A percentile compares a stretch with the other conserved stretches of the same genome.
Conservation (phyloP, 1,284 basidiomycete genomes). For the Hemileia vastatrix region DNA sequence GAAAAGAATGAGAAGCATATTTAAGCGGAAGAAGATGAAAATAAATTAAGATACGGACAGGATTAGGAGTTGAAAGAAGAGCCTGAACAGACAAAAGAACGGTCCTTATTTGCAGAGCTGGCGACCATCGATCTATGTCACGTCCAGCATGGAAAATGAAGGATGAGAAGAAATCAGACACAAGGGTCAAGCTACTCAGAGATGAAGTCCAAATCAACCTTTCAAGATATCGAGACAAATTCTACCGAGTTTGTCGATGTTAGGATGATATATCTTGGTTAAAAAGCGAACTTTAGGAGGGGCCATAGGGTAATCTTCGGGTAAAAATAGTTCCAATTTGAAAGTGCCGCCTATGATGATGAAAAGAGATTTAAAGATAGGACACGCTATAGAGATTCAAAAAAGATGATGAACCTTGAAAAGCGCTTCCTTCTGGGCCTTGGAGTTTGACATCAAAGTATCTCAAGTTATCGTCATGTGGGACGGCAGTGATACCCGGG, state of each 20-base stretch:
- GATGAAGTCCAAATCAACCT: slow-evolving; percentile 49
- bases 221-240: slow-evolving; percentile 98
- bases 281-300: slow-evolving; percentile 97
- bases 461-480: slow-evolving; percentile 93
- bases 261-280: slow-evolving; percentile 99
- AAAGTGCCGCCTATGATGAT: slow-evolving; percentile 67
- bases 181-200: not conserved
- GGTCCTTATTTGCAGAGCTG: slow-evolving; percentile 93
- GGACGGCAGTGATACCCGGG: slow-evolving; percentile 82
- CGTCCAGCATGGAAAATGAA: not conserved
- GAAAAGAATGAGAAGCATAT: not conserved
- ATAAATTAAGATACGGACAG: slow-evolving; percentile 43
- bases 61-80: slow-evolving; percentile 87
- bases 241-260: slow-evolving; percentile 96
- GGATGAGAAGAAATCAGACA: not conserved
- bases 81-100: slow-evolving; percentile 95
- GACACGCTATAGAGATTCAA: slow-evolving; percentile 43
- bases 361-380: slow-evolving; percentile 16
- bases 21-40: not conserved
- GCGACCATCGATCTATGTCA: slow-evolving; percentile 90
- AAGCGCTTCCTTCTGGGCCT: slow-evolving; percentile 87
- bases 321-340: slow-evolving; percentile 89
- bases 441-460: slow-evolving; percentile 98
- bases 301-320: slow-evolving; percentile 98
- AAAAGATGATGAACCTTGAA: slow-evolving; percentile 57